Percentiles rank a stretch among this genome's conserved stretches.
Evolutionary conservation across 83 land plant genomes (phyloP).

Genomic region (Larix sibirica): DNA sequence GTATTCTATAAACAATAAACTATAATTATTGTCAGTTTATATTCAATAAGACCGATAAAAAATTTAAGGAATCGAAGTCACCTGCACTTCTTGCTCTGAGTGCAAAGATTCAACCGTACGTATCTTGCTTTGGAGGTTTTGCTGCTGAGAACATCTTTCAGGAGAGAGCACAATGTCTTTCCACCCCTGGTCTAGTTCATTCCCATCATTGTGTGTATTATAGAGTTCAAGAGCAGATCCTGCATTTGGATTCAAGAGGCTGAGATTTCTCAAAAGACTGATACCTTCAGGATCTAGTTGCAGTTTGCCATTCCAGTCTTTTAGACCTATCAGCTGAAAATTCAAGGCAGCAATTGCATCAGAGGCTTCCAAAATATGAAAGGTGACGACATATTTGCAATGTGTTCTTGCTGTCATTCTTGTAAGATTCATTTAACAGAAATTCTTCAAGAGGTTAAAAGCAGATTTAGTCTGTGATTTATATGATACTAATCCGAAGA

Average conservation of each 20-base stretch:
- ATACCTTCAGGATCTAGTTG: background rate
- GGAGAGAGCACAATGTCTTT: conserved; percentile 19
- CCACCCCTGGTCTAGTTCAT: conserved; percentile 24
- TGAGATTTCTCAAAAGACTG: conserved; percentile 16
- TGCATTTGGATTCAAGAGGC: conserved; percentile 27
- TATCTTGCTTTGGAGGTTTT: background rate
- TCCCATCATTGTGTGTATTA: background rate
- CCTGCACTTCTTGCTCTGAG: background rate
- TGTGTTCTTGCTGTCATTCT: background rate
- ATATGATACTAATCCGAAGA: background rate
- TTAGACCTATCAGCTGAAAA: conserved; percentile 28
- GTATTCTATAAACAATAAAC: background rate
- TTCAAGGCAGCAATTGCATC: background rate
- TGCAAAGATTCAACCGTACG: conserved; percentile 6
- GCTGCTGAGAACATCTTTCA: conserved; percentile 9
- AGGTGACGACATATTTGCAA: background rate
- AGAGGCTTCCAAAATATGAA: background rate
- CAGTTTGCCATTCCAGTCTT: conserved; percentile 24
- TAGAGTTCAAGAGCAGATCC: conserved; percentile 37
- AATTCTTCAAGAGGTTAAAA: background rate
- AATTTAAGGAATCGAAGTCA: background rate
- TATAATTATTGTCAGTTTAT: background rate
- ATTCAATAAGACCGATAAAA: background rate
- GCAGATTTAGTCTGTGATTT: background rate
- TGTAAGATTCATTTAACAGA: background rate